Percentiles rank a stretch among this genome's conserved stretches.
phyloP scores from a whole-genome alignment of 495 filamentous ascomycete genomes.

The Pseudotulostoma volvatum region DNA sequence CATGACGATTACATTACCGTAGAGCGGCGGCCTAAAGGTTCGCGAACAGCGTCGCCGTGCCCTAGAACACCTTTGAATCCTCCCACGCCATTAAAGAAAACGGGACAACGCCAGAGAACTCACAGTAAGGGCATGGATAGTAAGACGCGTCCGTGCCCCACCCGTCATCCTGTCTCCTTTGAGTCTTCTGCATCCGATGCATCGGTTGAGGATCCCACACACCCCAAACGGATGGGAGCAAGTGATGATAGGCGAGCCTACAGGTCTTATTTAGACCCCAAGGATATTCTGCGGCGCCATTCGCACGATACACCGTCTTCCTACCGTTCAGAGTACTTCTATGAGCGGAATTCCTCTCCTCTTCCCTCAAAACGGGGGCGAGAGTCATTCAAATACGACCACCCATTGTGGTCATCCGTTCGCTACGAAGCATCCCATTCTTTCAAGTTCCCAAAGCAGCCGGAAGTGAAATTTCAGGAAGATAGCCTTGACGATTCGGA shows the following conservation, averaged over 20 bases:
- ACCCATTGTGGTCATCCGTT: background rate
- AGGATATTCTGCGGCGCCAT: constrained; percentile 20
- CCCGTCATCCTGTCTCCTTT: background rate
- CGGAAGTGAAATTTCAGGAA: constrained; percentile 18
- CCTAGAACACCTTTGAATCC: background rate
- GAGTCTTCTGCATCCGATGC: constrained; percentile 11
- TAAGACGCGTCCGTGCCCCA: constrained; percentile 6
- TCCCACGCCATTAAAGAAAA: constrained; percentile 18
- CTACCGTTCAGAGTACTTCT: constrained; percentile 22
- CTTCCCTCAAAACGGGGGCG: constrained; percentile 11
- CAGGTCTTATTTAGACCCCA: constrained; percentile 13
- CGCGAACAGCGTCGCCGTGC: background rate
- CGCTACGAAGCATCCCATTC: constrained; percentile 6
- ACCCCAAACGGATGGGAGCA: constrained; percentile 7
- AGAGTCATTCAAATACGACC: constrained; percentile 13
- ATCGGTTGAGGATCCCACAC: constrained; percentile 15
- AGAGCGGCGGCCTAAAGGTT: background rate
- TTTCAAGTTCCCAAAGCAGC: constrained; percentile 4
- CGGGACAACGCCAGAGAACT: constrained; percentile 13
- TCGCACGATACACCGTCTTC: constrained; percentile 21
- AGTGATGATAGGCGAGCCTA: constrained; percentile 5
- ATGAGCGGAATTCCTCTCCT: constrained; percentile 1
- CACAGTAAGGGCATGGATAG: constrained; percentile 10
- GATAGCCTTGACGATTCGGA: constrained; percentile 14
- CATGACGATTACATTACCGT: background rate